Conservation (phyloP, 2,329 filamentous ascomycete species). For the Fusarium goolgardi region DNA sequence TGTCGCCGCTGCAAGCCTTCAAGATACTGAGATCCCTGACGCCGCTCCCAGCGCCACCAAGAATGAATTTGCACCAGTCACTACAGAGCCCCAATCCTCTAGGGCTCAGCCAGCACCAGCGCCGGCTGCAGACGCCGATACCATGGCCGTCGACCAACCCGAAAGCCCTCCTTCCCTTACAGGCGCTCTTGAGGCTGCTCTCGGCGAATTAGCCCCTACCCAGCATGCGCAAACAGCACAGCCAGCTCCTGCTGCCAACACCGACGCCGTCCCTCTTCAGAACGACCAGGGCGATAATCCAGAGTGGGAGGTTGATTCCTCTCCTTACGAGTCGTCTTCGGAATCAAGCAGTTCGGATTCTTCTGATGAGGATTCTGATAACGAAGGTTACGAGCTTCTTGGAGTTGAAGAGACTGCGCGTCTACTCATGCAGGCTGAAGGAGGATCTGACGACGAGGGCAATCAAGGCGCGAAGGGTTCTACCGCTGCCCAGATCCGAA, state of each 20-base stretch:
- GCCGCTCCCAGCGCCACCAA: constrained; percentile 1
- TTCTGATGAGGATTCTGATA: constrained; percentile 68
- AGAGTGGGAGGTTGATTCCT: constrained; percentile 88
- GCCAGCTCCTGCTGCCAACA: constrained; percentile 20
- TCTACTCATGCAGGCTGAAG: constrained; percentile 85
- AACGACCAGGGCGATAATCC: constrained; percentile 62
- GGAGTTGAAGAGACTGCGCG: constrained; percentile 85
- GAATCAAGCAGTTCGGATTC: constrained; percentile 69
- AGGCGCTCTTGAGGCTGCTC: constrained; percentile 58
- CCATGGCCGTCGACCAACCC: constrained; percentile 55
- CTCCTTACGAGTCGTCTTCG: constrained; percentile 76
- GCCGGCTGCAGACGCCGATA: constrained; percentile 42
- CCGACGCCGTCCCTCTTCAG: constrained; percentile 45
- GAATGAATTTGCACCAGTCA: constrained; percentile 11
- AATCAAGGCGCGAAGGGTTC: constrained; percentile 59
- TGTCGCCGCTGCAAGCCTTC: constrained; percentile 47
- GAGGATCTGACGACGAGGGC: constrained; percentile 81
- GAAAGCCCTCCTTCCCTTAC: constrained; percentile 55
- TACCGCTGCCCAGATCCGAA: constrained; percentile 68
- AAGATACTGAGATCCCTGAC: constrained; percentile 42
- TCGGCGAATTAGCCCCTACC: constrained; percentile 52
- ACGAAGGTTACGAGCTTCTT: constrained; percentile 77
- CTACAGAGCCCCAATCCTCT: constrained; percentile 11
- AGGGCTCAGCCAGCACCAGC: constrained; percentile 13
- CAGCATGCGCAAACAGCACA: constrained; percentile 31